phyloP scores from a whole-genome alignment of 2,329 filamentous ascomycete genomes.

The Immersiporthe knoxdaviesiana region DNA sequence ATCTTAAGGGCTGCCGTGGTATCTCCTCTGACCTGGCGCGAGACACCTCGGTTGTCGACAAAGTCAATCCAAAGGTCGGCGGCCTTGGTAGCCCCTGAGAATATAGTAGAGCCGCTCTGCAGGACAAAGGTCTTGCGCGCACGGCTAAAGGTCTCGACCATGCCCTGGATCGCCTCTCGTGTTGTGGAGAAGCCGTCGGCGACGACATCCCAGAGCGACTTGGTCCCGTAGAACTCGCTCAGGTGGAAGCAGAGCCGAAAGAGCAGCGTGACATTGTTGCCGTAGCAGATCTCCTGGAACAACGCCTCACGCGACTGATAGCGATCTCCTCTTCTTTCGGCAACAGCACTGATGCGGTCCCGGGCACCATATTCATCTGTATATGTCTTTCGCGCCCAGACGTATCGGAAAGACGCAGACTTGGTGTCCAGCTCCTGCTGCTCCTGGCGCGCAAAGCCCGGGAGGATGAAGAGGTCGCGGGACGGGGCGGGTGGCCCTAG shows the following conservation, averaged over 20 bases:
- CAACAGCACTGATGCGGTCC: neutral
- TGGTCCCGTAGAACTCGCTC: neutral
- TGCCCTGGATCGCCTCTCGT: neutral
- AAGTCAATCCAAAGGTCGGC: constrained; percentile 4
- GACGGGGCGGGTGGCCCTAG: neutral
- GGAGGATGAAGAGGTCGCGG: constrained; percentile 17
- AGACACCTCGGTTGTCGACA: neutral
- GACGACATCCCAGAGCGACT: constrained; percentile 12
- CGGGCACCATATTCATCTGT: constrained; percentile 3
- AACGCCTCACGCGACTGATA: neutral
- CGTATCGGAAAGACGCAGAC: neutral
- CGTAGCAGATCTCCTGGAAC: constrained; percentile 17
- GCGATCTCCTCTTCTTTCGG: neutral
- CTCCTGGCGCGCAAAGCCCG: constrained; percentile 13
- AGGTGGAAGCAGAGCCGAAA: constrained; percentile 13
- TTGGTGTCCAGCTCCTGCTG: constrained; percentile 10
- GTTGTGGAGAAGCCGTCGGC: neutral
- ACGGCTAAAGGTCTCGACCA: neutral
- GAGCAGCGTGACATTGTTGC: constrained; percentile 26
- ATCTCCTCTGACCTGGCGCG: too few species aligned
- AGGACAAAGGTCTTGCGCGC: neutral
- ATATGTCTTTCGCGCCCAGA: constrained; percentile 15
- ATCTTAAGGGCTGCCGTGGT: neutral
- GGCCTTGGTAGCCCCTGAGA: neutral
- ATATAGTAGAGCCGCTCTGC: neutral